Percentiles rank a stretch among this genome's conserved stretches.
phyloP scores from a whole-genome alignment of 192 early-diverging fungal species.

The Backusella tarrabulga region DNA sequence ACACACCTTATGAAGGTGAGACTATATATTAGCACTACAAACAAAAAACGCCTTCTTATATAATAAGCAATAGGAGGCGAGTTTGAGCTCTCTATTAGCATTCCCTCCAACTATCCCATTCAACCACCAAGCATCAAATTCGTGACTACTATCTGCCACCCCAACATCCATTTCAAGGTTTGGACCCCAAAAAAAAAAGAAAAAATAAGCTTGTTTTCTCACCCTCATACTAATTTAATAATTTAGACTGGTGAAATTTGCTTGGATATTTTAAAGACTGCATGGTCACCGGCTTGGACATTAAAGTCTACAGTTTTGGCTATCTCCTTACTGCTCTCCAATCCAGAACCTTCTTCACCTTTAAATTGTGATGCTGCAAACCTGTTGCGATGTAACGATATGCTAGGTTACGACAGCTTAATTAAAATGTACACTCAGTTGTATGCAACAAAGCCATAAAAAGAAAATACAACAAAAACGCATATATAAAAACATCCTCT shows the following conservation, averaged over 20 bases:
- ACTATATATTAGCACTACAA: background rate
- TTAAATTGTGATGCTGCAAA: conserved; percentile 97
- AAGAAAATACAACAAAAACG: background rate
- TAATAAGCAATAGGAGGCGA: conserved; percentile 49
- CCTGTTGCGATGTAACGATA: conserved; percentile 85
- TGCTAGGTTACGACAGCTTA: conserved; percentile 81
- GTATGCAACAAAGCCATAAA: conserved; percentile 47
- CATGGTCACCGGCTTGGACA: conserved; percentile 97
- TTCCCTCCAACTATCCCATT: conserved; percentile 77
- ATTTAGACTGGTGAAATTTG: conserved; percentile 93
- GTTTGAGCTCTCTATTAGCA: conserved; percentile 66
- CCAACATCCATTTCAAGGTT: conserved; percentile 94
- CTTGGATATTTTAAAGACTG: conserved; percentile 89
- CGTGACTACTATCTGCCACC: conserved; percentile 79
- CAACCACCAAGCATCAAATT: conserved; percentile 77
- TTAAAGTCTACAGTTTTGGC: conserved; percentile 83
- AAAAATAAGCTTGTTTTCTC: background rate
- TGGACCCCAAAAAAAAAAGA: background rate
- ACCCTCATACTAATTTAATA: background rate
- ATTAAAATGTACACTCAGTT: conserved; percentile 82
- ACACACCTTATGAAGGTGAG: conserved; percentile 71
- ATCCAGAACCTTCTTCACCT: conserved; percentile 87
- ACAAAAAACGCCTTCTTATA: conserved; percentile 7
- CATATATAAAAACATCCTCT: background rate
- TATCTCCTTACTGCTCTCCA: conserved; percentile 77